These are phyloP conservation scores for Amyloporia xantha DNA, from an alignment of 768 basidiomycete genomes.

Conservation along the genomic window DNA sequence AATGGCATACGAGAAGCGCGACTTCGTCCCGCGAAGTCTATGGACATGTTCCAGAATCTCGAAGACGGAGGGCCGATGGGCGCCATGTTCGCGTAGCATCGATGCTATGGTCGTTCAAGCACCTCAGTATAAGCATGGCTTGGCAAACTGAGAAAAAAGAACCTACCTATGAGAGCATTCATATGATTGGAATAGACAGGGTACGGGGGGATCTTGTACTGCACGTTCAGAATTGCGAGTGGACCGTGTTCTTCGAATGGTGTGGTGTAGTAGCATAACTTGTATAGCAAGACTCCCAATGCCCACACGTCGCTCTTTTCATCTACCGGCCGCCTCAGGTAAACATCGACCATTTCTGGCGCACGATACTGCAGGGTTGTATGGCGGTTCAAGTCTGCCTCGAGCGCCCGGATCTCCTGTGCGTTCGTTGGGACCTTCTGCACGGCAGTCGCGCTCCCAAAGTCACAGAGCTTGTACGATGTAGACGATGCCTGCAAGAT, in stretches of 20 bases:
- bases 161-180: slow-evolving; percentile 75
- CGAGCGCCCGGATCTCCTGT: slow-evolving; percentile 80
- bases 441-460: slow-evolving; percentile 86
- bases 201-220: slow-evolving; percentile 87
- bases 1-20: slow-evolving; percentile 64
- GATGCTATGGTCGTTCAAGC: slow-evolving; percentile 44
- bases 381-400: slow-evolving; percentile 87
- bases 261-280: slow-evolving; percentile 98
- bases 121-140: neutral
- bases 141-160: neutral
- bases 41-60: slow-evolving; percentile 82
- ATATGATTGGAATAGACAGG: slow-evolving; percentile 81
- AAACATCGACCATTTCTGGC: slow-evolving; percentile 97
- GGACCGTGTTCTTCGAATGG: slow-evolving; percentile 98
- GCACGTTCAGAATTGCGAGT: slow-evolving; percentile 92
- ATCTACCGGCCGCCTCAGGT: slow-evolving; percentile 75
- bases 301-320: slow-evolving; percentile 99
- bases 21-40: slow-evolving; percentile 79
- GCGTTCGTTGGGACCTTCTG: slow-evolving; percentile 68
- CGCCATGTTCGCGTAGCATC: slow-evolving; percentile 89
- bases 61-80: slow-evolving; percentile 81
- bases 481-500: slow-evolving; percentile 84
- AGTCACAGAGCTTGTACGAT: slow-evolving; percentile 94
- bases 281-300: slow-evolving; percentile 92
- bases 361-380: slow-evolving; percentile 97